A percentile compares a stretch with the other conserved stretches of the same genome.
These are phyloP conservation scores for Suaeda aralocaspica DNA, from an alignment of 148 eudicot genomes.

Conservation along the genomic window DNA sequence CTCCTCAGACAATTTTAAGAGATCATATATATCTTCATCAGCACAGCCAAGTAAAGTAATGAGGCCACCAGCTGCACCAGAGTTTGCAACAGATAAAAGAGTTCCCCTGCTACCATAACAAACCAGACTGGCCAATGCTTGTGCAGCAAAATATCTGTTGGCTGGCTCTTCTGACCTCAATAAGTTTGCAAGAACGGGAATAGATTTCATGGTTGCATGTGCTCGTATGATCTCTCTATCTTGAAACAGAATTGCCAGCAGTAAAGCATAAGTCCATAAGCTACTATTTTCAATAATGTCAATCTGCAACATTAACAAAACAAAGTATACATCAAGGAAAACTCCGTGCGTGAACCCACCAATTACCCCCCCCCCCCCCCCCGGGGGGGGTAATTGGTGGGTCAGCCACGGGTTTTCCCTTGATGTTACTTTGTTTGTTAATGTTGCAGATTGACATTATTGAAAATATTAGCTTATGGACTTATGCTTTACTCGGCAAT, in stretches of 20 bases:
- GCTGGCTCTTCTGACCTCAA: slow-evolving; percentile 80
- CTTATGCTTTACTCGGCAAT: slow-evolving; percentile 76
- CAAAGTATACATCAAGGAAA: slow-evolving; percentile 8
- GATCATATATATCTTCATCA: slow-evolving; percentile 73
- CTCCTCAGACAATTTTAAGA: slow-evolving; percentile 74
- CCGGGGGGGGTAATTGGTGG: too few species aligned
- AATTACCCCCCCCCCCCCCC: too few species aligned
- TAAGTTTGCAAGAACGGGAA: slow-evolving; percentile 71
- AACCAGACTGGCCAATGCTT: slow-evolving; percentile 83
- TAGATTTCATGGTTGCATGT: slow-evolving; percentile 73
- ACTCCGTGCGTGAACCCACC: neutral
- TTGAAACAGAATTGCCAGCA: slow-evolving; percentile 82
- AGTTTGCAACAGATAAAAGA: slow-evolving; percentile 89
- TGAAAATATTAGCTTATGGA: slow-evolving; percentile 83
- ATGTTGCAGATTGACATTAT: slow-evolving; percentile 50
- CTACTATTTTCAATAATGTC: slow-evolving; percentile 66
- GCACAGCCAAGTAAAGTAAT: slow-evolving; percentile 90
- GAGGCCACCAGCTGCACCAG: slow-evolving; percentile 83
- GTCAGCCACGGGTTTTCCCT: neutral
- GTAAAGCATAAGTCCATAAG: slow-evolving; percentile 75
- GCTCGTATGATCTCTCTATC: slow-evolving; percentile 84
- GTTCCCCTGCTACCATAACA: slow-evolving; percentile 97
- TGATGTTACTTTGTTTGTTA: slow-evolving; percentile 15
- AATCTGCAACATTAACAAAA: slow-evolving; percentile 40
- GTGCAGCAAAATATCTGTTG: slow-evolving; percentile 90